Base-by-base conservation (phyloP, 768 basidiomycete species). In the Xerocomus potaroensis region DNA sequence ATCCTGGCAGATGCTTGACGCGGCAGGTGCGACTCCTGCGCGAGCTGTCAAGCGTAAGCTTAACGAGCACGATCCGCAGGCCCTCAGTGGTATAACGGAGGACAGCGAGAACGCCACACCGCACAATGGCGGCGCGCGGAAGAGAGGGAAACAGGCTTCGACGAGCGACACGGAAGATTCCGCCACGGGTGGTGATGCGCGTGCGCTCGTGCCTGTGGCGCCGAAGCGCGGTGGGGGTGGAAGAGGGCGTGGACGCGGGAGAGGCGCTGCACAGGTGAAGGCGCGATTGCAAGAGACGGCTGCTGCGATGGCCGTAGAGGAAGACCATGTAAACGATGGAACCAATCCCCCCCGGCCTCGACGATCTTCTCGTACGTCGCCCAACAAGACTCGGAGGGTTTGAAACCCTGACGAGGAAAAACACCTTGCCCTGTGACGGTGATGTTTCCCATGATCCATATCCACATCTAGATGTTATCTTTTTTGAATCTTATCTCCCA, bases 1-100 rank as follows among this genome's bases (percentile, higher is more conserved):
- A 18, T 76, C 79, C 21, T 72, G 68, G 63, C 80, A 84, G 56
- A 80, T 84, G 77, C 69, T 80, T 12, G 60, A 54, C 36, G 47
- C 49, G 44, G 57, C 53, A 49, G 51, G 58, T 56, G 54, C 50
- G 49, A 43, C 27, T 34, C 51, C 56, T 36, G 50, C 49, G 32
- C 67, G 65, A 52, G 55, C 56, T 49, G 68, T 48, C 21, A 73
- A 73, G 62, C 69, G 71, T 42, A 72, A 69, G 64, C 58, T 66
- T 23, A 59, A 55, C 39, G 62, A 56, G 46, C 54, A 60, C 48
- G 62, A 47, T 34, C 43, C 21, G 39, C 60, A 49, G 48, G 10
- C 49, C 47, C 65, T 41, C 68, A 66, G 54, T 61, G 47, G 61
- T 60, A 26, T 49, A 55, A 41, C 50, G 51, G 49, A 51, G 26